Base-by-base conservation (phyloP, 2,329 filamentous ascomycete species). In the Fusarium miscanthi region DNA sequence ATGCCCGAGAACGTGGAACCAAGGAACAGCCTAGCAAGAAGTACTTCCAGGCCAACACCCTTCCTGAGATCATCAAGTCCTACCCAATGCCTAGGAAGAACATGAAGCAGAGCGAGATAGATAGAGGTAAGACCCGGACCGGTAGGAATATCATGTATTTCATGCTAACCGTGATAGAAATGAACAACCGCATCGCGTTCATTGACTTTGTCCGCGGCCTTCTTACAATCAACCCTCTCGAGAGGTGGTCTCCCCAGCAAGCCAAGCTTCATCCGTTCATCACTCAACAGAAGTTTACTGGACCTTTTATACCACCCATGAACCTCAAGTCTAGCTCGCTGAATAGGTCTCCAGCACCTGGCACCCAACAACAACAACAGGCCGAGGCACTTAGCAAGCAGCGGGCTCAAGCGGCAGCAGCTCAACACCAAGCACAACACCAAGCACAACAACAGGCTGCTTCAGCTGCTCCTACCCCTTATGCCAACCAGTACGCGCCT, bases 1-100 rank as follows among this genome's bases (percentile, higher is more conserved):
- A 98, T 81, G 95, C 96, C 21, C 88, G 95, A 63, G 96, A 99
- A 80, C 96, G 97, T 80, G 93, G 93, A 66, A 96, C 94, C 40
- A 99, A 99, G 81, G 96, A 99, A 82, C 96, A 98, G 81, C 96
- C 96, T 27, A 99, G 96, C 89, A 99, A 99, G 87, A 98, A 98
- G 84, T 99, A 99, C 82, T 99, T 99, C 84, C 93, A 95, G 77
- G 94, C 95, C 40, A 98, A 91, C 43, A 97, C 94, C 3, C 85
- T 99, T 59, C 95, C 95, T 8, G 96, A 99, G 74, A 99, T 99
- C 73, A 98, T 99, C 84, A 94, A 97, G 80, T 94, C 93, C 62
- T 99, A 99, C 80, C 93, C 96, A 10, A 98, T 99, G 95, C 96
- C 96, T 52, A 89, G 96, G 78, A 99, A 99, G 85, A 98, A 98